Evolutionary conservation across 805 yeast genomes (phyloP).

Genomic region (Ogataea chonburiensis): DNA sequence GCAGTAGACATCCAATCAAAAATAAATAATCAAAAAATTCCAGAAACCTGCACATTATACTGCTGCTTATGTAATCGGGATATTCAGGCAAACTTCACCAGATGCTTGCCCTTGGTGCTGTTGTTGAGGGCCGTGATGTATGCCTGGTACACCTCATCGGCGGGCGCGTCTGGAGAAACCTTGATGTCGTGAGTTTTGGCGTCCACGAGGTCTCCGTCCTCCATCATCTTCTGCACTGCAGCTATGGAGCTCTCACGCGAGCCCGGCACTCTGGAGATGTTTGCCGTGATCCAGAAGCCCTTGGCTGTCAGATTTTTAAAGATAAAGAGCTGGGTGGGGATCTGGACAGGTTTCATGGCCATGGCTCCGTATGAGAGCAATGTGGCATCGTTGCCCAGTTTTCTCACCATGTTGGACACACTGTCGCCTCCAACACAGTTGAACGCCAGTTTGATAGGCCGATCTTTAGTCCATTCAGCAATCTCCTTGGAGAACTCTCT

Average conservation of each 20-base stretch:
- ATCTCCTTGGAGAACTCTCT: conserved; percentile 63
- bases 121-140: conserved; percentile 45
- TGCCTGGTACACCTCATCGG: conserved; percentile 41
- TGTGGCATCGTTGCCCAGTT: conserved; percentile 69
- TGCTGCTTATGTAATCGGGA: conserved; percentile 1
- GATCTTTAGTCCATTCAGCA: conserved; percentile 49
- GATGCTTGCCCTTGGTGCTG: conserved; percentile 45
- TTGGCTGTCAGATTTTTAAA: conserved; percentile 82
- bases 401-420: conserved; percentile 78
- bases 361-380: conserved; percentile 95
- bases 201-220: conserved; percentile 51
- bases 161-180: conserved; percentile 34
- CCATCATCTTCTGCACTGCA: conserved; percentile 56
- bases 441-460: conserved; percentile 70
- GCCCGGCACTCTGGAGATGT: conserved; percentile 57
- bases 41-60: background rate
- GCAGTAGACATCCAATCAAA: conserved; percentile 20
- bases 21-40: conserved; percentile 1
- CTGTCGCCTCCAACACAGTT: conserved; percentile 94
- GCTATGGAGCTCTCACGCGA: conserved; percentile 55
- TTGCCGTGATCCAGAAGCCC: conserved; percentile 92
- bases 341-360: conserved; percentile 92
- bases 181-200: conserved; percentile 45
- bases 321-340: conserved; percentile 86
- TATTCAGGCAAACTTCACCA: conserved; percentile 27